Evolutionary conservation across 2,329 filamentous ascomycete genomes (phyloP), one percentile per base, ranked within the genome.

Genomic region (Hawksworthiomyces lignivorus): DNA sequence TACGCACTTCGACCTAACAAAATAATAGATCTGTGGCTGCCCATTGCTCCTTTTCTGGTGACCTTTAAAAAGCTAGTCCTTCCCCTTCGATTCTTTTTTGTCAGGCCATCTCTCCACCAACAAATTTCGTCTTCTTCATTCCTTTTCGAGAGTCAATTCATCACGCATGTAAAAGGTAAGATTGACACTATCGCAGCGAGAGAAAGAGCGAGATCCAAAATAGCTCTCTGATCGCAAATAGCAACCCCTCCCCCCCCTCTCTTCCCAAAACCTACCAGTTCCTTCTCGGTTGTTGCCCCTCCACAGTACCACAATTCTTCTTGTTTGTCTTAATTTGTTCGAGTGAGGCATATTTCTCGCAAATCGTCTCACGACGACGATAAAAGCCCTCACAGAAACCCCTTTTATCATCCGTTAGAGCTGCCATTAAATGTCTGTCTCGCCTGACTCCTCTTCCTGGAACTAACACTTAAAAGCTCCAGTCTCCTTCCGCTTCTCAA

Each of bases 311-410:
- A 28, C 32, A 43, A 38, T 44, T 40, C 38, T 39, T 43, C 33
- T 27, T 30, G 12, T 20, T 36, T 38, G 26, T 35, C 39, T 37
- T 36, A 27, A 27, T 18, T 33, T 36, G 24, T 33, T 21, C 40
- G 30, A 28, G 14, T 48, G 47, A 44, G 47, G 47, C 42, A 48
- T 48, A 44, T 44, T 44, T 40, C 27, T 20, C 27, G n/a, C 21
- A 15, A 38, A 20, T 36, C 32, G 26, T 35, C 24, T 21, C 18
- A 22, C 37, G 22, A 17, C 29, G 30, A 33, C 37, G 32, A 24
- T 32, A 35, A 41, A 26, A 41, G 34, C 30, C 37, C 30, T 35
- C 21, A 7, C n/a, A 7, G 11, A 33, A 22, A 22, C n/a, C n/a
- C n/a, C n/a, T n/a, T n/a, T n/a, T n/a, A n/a, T n/a, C n/a, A n/a